Conservation (phyloP, 2,329 filamentous ascomycete species). For the Alternaria novae-zelandiae region DNA sequence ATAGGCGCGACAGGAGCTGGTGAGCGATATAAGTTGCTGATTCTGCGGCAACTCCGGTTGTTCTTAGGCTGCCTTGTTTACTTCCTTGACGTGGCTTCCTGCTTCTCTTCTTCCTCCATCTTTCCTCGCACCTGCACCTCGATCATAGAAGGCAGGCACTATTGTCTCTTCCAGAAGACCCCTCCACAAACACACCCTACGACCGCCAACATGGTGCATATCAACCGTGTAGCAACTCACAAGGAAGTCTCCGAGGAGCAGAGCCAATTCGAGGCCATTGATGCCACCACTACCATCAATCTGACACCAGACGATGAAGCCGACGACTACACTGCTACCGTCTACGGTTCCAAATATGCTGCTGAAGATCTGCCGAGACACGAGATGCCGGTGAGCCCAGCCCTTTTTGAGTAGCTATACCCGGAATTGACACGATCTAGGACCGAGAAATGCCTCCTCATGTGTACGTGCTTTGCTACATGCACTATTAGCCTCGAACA, state of each 20-base stretch:
- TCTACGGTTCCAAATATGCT: constrained; percentile 89
- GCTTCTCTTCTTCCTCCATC: not conserved
- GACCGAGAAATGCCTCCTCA: constrained; percentile 82
- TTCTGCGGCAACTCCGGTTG: not conserved
- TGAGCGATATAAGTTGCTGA: constrained; percentile 17
- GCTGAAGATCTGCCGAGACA: constrained; percentile 78
- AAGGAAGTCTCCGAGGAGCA: constrained; percentile 45
- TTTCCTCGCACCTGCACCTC: not conserved
- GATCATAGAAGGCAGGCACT: not conserved
- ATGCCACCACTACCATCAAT: constrained; percentile 24
- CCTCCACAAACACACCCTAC: not conserved
- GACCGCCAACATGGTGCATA: constrained; percentile 55
- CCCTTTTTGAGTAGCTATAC: not conserved
- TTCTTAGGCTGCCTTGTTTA: not conserved
- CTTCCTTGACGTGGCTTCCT: not conserved
- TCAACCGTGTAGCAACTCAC: constrained; percentile 53
- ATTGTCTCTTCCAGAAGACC: not conserved
- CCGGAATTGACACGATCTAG: constrained; percentile 9
- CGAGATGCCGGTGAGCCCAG: constrained; percentile 77
- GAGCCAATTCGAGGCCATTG: constrained; percentile 26
- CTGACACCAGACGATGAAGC: constrained; percentile 41
- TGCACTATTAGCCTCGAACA: too few relatives aligned
- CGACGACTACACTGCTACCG: constrained; percentile 72
- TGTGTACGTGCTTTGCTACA: constrained; percentile 53
- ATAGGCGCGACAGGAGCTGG: not conserved